These are phyloP conservation scores for Penicillium sp. DNA, from an alignment of 2,329 filamentous ascomycete species.

Conservation along the genomic window DNA sequence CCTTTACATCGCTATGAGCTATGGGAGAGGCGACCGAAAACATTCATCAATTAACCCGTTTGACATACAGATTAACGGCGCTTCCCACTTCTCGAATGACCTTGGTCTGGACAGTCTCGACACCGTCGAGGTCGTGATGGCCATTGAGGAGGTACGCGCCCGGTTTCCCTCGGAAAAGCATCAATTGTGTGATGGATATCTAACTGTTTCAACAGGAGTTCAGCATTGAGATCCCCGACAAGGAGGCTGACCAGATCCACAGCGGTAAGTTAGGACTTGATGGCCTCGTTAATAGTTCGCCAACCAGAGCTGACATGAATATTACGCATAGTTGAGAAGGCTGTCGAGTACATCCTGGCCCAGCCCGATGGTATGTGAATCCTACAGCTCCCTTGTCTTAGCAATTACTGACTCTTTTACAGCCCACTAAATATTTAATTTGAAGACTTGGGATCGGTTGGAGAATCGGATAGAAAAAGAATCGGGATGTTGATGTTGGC, in stretches of 20 bases:
- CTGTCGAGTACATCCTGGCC: slow-evolving; percentile 83
- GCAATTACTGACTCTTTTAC: slow-evolving; percentile 13
- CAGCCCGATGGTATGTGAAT: slow-evolving; percentile 76
- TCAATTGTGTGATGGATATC: slow-evolving; percentile 9
- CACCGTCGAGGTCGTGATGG: slow-evolving; percentile 99
- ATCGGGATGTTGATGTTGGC: slow-evolving; percentile 25
- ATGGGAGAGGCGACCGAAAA: slow-evolving; percentile 1
- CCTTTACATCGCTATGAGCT: slow-evolving; percentile 3
- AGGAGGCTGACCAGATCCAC: slow-evolving; percentile 89
- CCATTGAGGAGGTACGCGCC: slow-evolving; percentile 78
- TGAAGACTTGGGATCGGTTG: slow-evolving; percentile 17
- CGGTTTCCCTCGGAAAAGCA: slow-evolving; percentile 10
- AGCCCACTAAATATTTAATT: slow-evolving; percentile 34
- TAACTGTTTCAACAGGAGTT: slow-evolving; percentile 49
- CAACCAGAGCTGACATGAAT: slow-evolving; percentile 10
- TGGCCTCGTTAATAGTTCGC: neutral
- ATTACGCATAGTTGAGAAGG: slow-evolving; percentile 66
- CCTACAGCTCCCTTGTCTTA: neutral
- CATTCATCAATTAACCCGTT: slow-evolving; percentile 16
- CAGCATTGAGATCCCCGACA: slow-evolving; percentile 96
- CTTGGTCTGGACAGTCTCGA: slow-evolving; percentile 94
- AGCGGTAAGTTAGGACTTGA: slow-evolving; percentile 57
- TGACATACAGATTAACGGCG: slow-evolving; percentile 61
- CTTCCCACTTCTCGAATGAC: slow-evolving; percentile 91
- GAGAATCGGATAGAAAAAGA: slow-evolving; percentile 30